Base-by-base conservation (phyloP, 2,329 filamentous ascomycete genomes). In the Claviceps spartinae region DNA sequence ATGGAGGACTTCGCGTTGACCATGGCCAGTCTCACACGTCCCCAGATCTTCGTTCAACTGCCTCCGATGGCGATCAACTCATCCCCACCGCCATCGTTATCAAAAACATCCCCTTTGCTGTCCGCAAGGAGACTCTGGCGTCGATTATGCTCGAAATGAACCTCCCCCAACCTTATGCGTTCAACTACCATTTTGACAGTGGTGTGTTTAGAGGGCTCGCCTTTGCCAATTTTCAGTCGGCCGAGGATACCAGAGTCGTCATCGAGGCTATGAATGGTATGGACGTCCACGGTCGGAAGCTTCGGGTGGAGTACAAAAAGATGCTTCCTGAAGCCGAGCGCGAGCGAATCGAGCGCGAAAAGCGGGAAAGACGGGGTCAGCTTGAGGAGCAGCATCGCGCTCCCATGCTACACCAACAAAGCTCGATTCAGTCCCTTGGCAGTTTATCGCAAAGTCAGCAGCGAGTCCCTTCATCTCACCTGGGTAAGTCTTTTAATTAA, bases 111-210 rank as follows among this genome's bases (percentile, higher is more conserved):
- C 93, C 94, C 0, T 98, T 98, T 67, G 93, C 94, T 30, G 89
- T 97, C 53, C 90, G 95, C 68, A 97, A 97, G 71, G 93, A 98
- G 69, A 88, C 91, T 62, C 77, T 98, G 41, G 88, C 95, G 37
- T 82, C 84, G 56, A 78, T 96, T 59, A 98, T 98, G 93, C 87
- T 90, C 8, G 88, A 95, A 20, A 81, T 97, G 77, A 86, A 88
- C 59, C 78, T 98, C 41, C 93, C 93, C 1, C 81, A 97, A 59
- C 93, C 93, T 0, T 98, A 98, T 64, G 93, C 93, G 13, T 98
- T 98, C 76, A 98, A 98, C 74, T 97, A 98, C 64, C 93, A 98
- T 69, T 98, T 98, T 64, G 93, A 98, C 66, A 94, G 95, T 62
- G 93, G 93, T 30, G 90, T 98, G 30, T 98, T 98, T 73, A 79